A percentile compares a stretch with the other conserved stretches of the same genome.
phyloP scores from a whole-genome alignment of 2,329 filamentous ascomycete genomes.

The Thelonectria olida region DNA sequence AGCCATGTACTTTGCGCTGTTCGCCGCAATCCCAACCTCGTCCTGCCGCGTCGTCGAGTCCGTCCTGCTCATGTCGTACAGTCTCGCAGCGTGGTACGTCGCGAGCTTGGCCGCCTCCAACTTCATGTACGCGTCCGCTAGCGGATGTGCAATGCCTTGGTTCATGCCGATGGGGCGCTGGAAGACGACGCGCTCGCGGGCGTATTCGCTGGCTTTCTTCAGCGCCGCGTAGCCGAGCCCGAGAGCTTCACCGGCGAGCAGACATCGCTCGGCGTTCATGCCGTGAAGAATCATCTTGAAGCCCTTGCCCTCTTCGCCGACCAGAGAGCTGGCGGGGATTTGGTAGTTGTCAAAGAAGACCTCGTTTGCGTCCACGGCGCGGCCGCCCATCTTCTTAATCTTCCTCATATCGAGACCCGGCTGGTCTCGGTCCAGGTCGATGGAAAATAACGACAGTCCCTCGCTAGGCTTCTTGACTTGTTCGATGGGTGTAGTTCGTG shows the following conservation, averaged over 20 bases:
- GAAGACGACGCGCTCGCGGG: slow-evolving; percentile 72
- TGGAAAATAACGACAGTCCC: slow-evolving; percentile 82
- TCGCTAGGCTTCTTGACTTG: slow-evolving; percentile 76
- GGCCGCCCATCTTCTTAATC: slow-evolving; percentile 87
- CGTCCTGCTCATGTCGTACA: slow-evolving; percentile 65
- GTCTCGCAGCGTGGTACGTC: slow-evolving; percentile 70
- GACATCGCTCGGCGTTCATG: slow-evolving; percentile 81
- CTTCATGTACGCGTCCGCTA: slow-evolving; percentile 72
- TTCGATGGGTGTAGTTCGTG: slow-evolving; percentile 76
- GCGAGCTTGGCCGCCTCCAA: slow-evolving; percentile 73
- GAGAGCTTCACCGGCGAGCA: slow-evolving; percentile 81
- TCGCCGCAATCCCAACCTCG: slow-evolving; percentile 70
- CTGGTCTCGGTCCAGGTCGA: slow-evolving; percentile 71
- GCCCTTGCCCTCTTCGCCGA: slow-evolving; percentile 78
- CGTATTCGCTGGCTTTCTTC: slow-evolving; percentile 70
- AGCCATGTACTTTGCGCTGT: slow-evolving; percentile 77
- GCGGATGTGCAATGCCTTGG: slow-evolving; percentile 71
- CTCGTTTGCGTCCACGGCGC: slow-evolving; percentile 85
- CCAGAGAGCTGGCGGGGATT: slow-evolving; percentile 69
- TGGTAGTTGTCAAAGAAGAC: slow-evolving; percentile 86
- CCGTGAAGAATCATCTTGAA: slow-evolving; percentile 83
- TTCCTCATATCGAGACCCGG: slow-evolving; percentile 72
- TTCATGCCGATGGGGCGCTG: slow-evolving; percentile 72
- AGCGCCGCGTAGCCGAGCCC: slow-evolving; percentile 80
- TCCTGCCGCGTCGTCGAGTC: slow-evolving; percentile 62